A percentile compares a stretch with the other conserved stretches of the same genome.
Evolutionary conservation across 495 filamentous ascomycete species (phyloP).

Genomic region (Penicillium turbatum): DNA sequence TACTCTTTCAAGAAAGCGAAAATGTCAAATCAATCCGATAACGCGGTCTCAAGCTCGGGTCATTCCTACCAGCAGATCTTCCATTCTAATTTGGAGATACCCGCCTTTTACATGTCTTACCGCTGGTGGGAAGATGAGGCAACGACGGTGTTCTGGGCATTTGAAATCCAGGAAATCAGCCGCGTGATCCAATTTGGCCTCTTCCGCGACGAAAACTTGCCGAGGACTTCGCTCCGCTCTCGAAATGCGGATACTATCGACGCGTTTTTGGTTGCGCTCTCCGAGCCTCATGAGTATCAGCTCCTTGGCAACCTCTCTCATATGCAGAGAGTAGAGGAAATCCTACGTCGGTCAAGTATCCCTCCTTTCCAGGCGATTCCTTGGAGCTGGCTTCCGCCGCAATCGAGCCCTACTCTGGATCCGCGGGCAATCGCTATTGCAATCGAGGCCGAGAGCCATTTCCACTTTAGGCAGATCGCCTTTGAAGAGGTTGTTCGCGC

Average conservation of each 20-base stretch:
- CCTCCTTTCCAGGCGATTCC: conserved; percentile 18
- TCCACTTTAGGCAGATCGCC: conserved; percentile 37
- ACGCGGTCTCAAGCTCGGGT: conserved; percentile 6
- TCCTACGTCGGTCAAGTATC: conserved; percentile 31
- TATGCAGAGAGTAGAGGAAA: conserved; percentile 43
- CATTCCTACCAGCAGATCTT: conserved; percentile 35
- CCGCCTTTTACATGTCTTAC: conserved; percentile 28
- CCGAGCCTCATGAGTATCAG: conserved; percentile 26
- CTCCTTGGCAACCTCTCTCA: conserved; percentile 31
- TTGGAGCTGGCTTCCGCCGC: conserved; percentile 41
- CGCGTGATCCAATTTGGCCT: conserved; percentile 39
- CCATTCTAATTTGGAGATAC: conserved; percentile 28
- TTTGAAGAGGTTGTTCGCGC: conserved; percentile 43
- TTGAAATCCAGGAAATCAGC: conserved; percentile 37
- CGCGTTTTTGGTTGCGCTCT: conserved; percentile 27
- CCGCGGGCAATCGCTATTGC: conserved; percentile 27
- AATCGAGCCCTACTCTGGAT: conserved; percentile 17
- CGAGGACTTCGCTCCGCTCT: conserved; percentile 32
- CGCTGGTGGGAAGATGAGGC: conserved; percentile 47
- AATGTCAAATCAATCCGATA: conserved; percentile 7
- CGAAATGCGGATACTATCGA: conserved; percentile 34
- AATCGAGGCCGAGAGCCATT: conserved; percentile 42
- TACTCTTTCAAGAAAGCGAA: neutral
- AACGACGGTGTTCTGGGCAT: conserved; percentile 38
- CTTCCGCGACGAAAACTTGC: conserved; percentile 32